phyloP scores from a whole-genome alignment of 805 yeast genomes.

The Yarrowia yakushimensis region DNA sequence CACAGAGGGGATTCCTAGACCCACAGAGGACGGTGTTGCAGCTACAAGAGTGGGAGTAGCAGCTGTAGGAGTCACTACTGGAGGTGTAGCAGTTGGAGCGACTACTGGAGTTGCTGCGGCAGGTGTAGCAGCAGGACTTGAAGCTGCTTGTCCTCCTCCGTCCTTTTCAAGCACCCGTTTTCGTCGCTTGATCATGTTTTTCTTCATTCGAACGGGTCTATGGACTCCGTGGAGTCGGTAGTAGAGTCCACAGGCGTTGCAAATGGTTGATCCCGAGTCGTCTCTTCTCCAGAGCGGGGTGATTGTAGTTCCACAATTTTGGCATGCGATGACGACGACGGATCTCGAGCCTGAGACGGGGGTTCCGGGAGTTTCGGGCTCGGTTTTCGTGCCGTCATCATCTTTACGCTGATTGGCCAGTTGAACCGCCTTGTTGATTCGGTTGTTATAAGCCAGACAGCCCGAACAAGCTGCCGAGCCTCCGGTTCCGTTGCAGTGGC shows the following conservation, averaged over 20 bases:
- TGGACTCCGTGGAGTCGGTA: slow-evolving; percentile 70
- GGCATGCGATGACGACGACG: slow-evolving; percentile 67
- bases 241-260: slow-evolving; percentile 83
- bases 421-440: slow-evolving; percentile 38
- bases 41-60: not conserved
- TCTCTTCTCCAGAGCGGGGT: slow-evolving; percentile 88
- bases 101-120: too few species aligned
- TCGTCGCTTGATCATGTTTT: slow-evolving; percentile 69
- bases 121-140: not conserved
- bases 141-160: slow-evolving; percentile 26
- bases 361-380: slow-evolving; percentile 13
- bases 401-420: slow-evolving; percentile 26
- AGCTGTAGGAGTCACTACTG: not conserved
- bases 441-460: slow-evolving; percentile 78
- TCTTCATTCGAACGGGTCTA: slow-evolving; percentile 72
- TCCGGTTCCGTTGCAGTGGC: slow-evolving; percentile 84
- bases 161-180: slow-evolving; percentile 45
- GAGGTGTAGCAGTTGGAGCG: not conserved
- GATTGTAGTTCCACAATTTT: slow-evolving; percentile 77
- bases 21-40: not conserved
- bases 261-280: slow-evolving; percentile 74
- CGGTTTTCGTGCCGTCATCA: slow-evolving; percentile 13
- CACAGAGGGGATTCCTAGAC: not conserved
- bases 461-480: slow-evolving; percentile 76
- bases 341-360: slow-evolving; percentile 31